Evolutionary conservation across 129 eudicot species (phyloP), one percentile per base, ranked within the genome.

Genomic region (sunflower (Helianthus annuus)): DNA sequence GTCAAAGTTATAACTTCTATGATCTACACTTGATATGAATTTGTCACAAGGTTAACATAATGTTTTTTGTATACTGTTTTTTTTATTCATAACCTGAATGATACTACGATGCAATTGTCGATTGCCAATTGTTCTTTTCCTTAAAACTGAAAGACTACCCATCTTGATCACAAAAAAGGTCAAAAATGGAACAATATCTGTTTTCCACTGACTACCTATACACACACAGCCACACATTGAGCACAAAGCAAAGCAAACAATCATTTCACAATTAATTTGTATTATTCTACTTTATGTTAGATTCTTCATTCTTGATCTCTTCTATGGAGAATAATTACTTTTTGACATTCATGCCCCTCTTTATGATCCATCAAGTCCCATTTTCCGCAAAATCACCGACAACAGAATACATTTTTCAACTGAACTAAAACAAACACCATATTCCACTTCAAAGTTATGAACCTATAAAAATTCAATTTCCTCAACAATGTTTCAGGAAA

Each of bases 221-320:
- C 13, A 44, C 19, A 49, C 19, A 4, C 56, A 64, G 66, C 44
- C 65, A 53, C 72, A 75, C 74, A 54, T 54, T 68, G 78, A 80
- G 84, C 76, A 76, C 82, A 79, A 73, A 76, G 87, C 71, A 70
- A 87, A 84, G 87, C 71, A 70, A 87, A 84, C 87, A 68, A 74
- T 77, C 84, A 80, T 81, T 84, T 84, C 82, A 81, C 49, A 38
- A 45, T 49, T 51, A 49, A 73, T 7, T 52, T 19, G 29, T 42
- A 42, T 40, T 5, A 40, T 9, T 42, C 46, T 42, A 42, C 46
- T 62, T 52, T 73, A 46, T 54, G 19, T 40, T 75, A 65, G 29
- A 64, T 74, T 74, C 55, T 62, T 36, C 12, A 74, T 64, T 74
- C 55, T 62, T 36, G 16, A 74, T 64, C 14, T 14, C 54, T 64